A percentile compares a stretch with the other conserved stretches of the same genome.
These are phyloP conservation scores for Blastocystis sp. DNA, from an alignment of 352 stramenopile genomes.

Conservation along the genomic window DNA sequence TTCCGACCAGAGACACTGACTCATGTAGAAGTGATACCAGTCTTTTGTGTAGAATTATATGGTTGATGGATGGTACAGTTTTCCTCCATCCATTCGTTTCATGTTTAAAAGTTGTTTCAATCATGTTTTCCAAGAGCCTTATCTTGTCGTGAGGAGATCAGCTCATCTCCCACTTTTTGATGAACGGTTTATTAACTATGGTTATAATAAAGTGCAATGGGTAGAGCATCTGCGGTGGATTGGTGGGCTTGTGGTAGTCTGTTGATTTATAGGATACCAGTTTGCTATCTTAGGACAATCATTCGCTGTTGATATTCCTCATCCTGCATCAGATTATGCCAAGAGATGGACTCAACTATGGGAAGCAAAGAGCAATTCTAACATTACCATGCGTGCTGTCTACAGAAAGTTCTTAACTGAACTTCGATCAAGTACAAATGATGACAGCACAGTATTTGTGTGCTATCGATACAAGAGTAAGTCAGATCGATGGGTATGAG, in stretches of 20 bases:
- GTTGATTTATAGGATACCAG: neutral
- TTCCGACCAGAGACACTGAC: constrained; percentile 14
- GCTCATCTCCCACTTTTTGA: constrained; percentile 33
- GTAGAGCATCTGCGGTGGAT: constrained; percentile 42
- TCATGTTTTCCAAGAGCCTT: constrained; percentile 28
- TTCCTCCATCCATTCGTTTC: neutral
- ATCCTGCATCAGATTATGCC: constrained; percentile 4
- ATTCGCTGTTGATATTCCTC: constrained; percentile 50
- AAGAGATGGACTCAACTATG: neutral
- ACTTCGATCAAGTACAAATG: neutral
- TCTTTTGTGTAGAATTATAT: constrained; percentile 49
- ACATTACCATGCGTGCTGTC: neutral
- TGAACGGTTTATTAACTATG: constrained; percentile 61
- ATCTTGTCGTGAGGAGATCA: constrained; percentile 37
- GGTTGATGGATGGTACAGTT: constrained; percentile 29
- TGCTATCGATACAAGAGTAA: constrained; percentile 10
- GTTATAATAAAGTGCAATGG: constrained; percentile 55
- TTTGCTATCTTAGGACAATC: neutral
- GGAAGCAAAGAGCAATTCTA: neutral
- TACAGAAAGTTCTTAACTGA: neutral
- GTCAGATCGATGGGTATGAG: neutral
- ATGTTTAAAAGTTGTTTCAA: constrained; percentile 46
- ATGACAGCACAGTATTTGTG: neutral
- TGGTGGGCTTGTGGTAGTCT: neutral
- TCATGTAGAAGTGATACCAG: neutral